phyloP scores from a whole-genome alignment of 441 rosid species.

The Syzygium malaccense region DNA sequence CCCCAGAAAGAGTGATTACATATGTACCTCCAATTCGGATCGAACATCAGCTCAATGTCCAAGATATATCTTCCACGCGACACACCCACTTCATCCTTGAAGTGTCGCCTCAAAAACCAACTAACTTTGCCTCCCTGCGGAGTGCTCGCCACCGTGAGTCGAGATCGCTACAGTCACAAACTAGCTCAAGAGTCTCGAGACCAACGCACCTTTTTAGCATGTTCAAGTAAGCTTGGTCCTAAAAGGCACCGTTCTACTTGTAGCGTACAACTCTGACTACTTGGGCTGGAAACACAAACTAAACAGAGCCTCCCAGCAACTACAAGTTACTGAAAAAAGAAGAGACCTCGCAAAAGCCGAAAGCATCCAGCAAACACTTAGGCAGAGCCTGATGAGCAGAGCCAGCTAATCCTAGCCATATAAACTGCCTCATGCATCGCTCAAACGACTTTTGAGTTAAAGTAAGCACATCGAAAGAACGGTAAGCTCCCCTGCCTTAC shows the following conservation, averaged over 20 bases:
- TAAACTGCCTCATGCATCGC: not conserved
- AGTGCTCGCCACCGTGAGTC: fast-evolving
- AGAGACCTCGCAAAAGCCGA: not conserved
- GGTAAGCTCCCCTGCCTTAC: not conserved
- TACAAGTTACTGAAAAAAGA: not conserved
- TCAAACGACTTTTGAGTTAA: not conserved
- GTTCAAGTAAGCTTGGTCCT: not conserved
- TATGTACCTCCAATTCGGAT: not conserved
- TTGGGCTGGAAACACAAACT: not conserved
- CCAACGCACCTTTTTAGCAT: not conserved
- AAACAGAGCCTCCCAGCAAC: not conserved
- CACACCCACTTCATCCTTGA: not conserved
- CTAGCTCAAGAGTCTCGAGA: not conserved
- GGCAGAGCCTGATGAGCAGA: not conserved
- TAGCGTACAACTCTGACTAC: not conserved
- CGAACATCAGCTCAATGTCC: not conserved
- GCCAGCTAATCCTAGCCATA: not conserved
- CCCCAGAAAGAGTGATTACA: not conserved
- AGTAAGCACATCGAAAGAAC: not conserved
- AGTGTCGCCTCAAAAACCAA: not conserved
- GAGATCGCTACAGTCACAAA: not conserved
- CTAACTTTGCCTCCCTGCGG: not conserved
- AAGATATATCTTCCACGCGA: not conserved
- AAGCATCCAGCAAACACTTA: not conserved
- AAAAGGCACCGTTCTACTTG: not conserved